Conservation (phyloP, 768 basidiomycete species). For the Coprinopsis sp. region DNA sequence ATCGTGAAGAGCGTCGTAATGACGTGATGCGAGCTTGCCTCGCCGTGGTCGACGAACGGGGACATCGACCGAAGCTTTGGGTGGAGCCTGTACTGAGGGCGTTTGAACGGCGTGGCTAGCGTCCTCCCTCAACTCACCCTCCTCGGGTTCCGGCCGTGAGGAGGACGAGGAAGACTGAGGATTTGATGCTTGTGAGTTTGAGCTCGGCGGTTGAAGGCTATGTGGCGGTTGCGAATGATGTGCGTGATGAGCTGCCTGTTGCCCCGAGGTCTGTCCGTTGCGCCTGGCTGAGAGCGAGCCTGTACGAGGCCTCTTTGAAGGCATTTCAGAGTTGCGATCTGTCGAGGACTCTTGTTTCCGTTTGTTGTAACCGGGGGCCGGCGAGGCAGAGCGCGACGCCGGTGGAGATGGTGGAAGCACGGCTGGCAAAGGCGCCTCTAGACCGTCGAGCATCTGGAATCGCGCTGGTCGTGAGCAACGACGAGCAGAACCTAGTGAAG, state of each 20-base stretch:
- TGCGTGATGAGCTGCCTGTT: conserved; percentile 22
- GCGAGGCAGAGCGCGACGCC: conserved; percentile 44
- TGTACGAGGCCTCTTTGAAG: conserved; percentile 44
- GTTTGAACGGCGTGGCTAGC: conserved; percentile 16
- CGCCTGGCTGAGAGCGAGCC: conserved; percentile 24
- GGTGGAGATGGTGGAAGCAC: conserved; percentile 50
- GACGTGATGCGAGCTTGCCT: conserved; percentile 41
- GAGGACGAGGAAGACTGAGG: conserved; percentile 17
- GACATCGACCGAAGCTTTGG: conserved; percentile 31
- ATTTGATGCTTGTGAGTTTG: conserved; percentile 20
- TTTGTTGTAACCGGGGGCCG: conserved; percentile 41
- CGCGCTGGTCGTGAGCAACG: conserved; percentile 12
- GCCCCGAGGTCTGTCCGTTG: conserved; percentile 17
- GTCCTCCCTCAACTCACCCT: conserved; percentile 52
- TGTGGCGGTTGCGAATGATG: conserved; percentile 19
- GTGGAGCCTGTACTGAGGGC: conserved; percentile 18
- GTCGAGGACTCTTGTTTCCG: conserved; percentile 40
- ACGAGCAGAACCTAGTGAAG: conserved; percentile 3
- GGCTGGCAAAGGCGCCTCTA: conserved; percentile 39
- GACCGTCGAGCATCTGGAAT: conserved; percentile 38
- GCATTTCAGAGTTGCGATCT: conserved; percentile 28
- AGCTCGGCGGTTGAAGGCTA: conserved; percentile 22
- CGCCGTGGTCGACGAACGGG: conserved; percentile 68
- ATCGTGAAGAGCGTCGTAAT: conserved; percentile 61
- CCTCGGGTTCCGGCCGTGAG: conserved; percentile 44